These are phyloP conservation scores for Phaeomoniella chlamydospora DNA, from an alignment of 2,329 filamentous ascomycete genomes.

Conservation along the genomic window DNA sequence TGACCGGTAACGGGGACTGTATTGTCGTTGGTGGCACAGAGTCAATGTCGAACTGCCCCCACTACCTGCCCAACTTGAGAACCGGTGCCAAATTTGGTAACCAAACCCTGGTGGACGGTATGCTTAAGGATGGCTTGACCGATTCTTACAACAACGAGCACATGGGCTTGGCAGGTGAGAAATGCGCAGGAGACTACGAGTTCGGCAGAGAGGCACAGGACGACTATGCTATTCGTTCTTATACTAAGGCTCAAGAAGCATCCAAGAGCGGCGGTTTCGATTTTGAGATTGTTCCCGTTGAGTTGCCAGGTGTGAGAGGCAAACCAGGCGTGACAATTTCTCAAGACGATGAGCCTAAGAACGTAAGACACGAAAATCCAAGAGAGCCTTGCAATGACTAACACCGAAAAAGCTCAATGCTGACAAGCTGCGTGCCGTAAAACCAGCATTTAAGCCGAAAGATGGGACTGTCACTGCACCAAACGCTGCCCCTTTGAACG, in stretches of 20 bases:
- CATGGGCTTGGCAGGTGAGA: conserved; percentile 88
- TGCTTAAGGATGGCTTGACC: conserved; percentile 86
- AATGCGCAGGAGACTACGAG: conserved; percentile 72
- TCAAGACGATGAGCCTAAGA: conserved; percentile 91
- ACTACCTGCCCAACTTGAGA: conserved; percentile 83
- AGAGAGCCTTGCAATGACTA: conserved; percentile 1
- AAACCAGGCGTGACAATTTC: conserved; percentile 73
- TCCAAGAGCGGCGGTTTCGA: conserved; percentile 69
- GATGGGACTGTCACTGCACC: conserved; percentile 81
- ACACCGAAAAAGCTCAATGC: conserved; percentile 43
- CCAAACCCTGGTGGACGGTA: conserved; percentile 74
- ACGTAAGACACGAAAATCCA: conserved; percentile 33
- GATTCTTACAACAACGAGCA: conserved; percentile 94
- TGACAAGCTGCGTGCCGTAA: conserved; percentile 72
- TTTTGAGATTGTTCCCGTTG: conserved; percentile 76
- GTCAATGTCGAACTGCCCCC: conserved; percentile 96
- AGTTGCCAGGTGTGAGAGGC: conserved; percentile 74
- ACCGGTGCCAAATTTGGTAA: conserved; percentile 88
- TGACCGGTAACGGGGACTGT: conserved; percentile 84
- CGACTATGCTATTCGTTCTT: conserved; percentile 86
- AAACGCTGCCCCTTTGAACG: conserved; percentile 91
- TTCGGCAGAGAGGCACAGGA: conserved; percentile 80
- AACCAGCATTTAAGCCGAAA: conserved; percentile 65
- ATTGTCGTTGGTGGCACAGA: conserved; percentile 90
- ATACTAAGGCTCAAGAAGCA: conserved; percentile 83